Base-by-base conservation (phyloP, 148 eudicot genomes). In the Fagopyrum esculentum region DNA sequence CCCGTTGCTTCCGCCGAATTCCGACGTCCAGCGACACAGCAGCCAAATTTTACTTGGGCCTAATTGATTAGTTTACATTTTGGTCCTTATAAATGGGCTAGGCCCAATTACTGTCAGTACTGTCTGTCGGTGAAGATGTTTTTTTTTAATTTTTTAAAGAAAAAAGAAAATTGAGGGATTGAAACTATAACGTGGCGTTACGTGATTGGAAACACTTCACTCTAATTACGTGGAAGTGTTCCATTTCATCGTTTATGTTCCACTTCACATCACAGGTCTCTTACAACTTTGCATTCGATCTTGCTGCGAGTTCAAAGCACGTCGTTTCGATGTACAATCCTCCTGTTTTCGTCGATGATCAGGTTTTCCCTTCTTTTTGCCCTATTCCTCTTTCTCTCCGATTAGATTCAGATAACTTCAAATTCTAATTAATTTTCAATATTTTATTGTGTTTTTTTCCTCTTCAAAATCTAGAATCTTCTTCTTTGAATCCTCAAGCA, bases 211-310 rank as follows among this genome's bases (percentile, higher is more conserved):
- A 40, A 46, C 40, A 43, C 1, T 45, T 40, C 71, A 40, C 19
- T 35, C 12, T 66, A 66, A 13, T 66, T 12, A 40, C 71, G 71
- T 43, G 71, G 71, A 40, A 66, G 71, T 40, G 45, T 30, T 63
- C 52, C 52, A 8, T 9, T 8, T 49, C 45, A 63, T 63, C 44
- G 26, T 22, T 22, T 22, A 22, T 40, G 44, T 30, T 63, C 52
- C 52, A 12, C 12, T 8, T 49, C 45, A 63, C 40, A 35, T 35
- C 40, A 35, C 2, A 9, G 52, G 9, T 49, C 52, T 49, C 52
- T 29, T 63, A n/a, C 9, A 17, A 19, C 63, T 57, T 29, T 7
- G 63, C 63, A 57, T 17, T 57, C 5, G 17, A 22, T 57, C 15
- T 44, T 6, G 69, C 26, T 16, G 69, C 69, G 40, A 13, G 6